A percentile compares a stretch with the other conserved stretches of the same genome.
Conservation (phyloP, 2,329 filamentous ascomycete species). For the Ceratocystis diversiconidia region DNA sequence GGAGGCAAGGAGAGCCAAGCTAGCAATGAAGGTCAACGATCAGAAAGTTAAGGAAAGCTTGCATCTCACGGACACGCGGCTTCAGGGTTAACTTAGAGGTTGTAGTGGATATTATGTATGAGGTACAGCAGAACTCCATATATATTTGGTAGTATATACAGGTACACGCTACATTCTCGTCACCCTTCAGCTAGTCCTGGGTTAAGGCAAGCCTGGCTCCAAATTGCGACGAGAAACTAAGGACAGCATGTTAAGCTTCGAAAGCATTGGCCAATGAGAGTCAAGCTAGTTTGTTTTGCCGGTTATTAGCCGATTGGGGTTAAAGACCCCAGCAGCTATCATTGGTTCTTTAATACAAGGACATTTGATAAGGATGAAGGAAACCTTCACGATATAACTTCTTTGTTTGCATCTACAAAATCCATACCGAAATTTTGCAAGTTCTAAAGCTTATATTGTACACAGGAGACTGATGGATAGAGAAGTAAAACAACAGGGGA, state of each 20-base stretch:
- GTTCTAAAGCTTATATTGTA: constrained; percentile 19
- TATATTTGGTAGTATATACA: neutral
- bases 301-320: neutral
- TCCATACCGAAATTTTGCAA: constrained; percentile 11
- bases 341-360: neutral
- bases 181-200: neutral
- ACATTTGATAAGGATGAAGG: no score
- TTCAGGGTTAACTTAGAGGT: neutral
- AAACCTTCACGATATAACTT: no score
- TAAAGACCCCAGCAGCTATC: neutral
- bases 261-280: constrained; percentile 9
- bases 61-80: constrained; percentile 7
- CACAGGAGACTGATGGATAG: constrained; percentile 13
- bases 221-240: neutral
- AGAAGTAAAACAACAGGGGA: constrained; percentile 14
- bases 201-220: neutral
- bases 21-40: neutral
- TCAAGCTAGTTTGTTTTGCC: neutral
- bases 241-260: constrained; percentile 12
- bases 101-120: neutral
- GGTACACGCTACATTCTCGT: constrained; percentile 7
- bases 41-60: constrained; percentile 3
- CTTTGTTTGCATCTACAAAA: neutral
- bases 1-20: neutral
- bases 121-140: neutral